Conservation (phyloP, 2,329 filamentous ascomycete species). For the Pseudogymnoascus sp. region DNA sequence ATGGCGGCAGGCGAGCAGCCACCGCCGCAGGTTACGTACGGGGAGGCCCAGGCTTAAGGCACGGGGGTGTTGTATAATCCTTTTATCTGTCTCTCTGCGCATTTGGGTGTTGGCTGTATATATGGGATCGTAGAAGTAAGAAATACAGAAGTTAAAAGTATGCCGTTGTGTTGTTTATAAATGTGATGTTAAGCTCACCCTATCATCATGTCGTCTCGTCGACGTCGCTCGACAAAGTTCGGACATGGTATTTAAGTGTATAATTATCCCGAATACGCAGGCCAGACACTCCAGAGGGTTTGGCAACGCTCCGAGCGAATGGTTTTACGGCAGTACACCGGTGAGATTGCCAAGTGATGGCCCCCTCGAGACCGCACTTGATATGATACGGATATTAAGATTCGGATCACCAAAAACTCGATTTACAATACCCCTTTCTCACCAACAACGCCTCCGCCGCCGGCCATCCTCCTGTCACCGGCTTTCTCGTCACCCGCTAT, state of each 20-base stretch:
- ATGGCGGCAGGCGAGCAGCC: conserved; percentile 57
- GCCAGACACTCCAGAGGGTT: too few relatives aligned
- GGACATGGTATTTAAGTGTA: not conserved
- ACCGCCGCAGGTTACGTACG: conserved; percentile 27
- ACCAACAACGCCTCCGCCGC: not conserved
- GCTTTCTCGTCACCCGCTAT: too few relatives aligned
- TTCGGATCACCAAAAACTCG: too few relatives aligned
- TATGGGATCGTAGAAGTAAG: conserved; percentile 22
- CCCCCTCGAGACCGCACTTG: too few relatives aligned
- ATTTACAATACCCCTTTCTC: not conserved
- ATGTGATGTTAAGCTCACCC: not conserved
- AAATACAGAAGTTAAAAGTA: conserved; percentile 11
- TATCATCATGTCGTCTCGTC: not conserved
- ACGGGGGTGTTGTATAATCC: conserved; percentile 24
- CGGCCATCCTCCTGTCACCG: not conserved
- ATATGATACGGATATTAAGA: too few relatives aligned
- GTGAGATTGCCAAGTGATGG: too few relatives aligned
- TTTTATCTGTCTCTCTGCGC: conserved; percentile 18
- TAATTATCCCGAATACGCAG: too few relatives aligned
- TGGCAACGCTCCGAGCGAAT: not conserved
- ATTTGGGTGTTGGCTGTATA: conserved; percentile 29
- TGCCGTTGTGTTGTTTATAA: not conserved
- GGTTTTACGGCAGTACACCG: not conserved
- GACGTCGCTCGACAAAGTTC: not conserved
- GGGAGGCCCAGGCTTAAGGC: conserved; percentile 13